These are phyloP conservation scores for Kuraishia floccosa DNA, from an alignment of 805 yeast genomes.

Conservation along the genomic window DNA sequence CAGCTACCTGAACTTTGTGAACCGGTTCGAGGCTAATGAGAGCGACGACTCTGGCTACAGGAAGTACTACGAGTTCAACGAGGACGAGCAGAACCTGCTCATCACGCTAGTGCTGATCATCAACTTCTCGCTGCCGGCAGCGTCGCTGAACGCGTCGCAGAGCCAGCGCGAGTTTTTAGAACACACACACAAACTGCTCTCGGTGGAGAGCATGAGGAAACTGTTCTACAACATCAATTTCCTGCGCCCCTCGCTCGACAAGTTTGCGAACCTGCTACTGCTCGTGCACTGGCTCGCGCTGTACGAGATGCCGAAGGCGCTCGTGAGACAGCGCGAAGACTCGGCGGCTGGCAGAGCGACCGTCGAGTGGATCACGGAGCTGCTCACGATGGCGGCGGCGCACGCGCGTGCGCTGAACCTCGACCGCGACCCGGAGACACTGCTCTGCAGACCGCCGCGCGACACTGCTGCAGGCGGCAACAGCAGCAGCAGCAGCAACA, in stretches of 20 bases:
- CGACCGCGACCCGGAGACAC: conserved; percentile 8
- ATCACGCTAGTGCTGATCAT: conserved; percentile 41
- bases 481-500: conserved; percentile 1
- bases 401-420: conserved; percentile 34
- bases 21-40: conserved; percentile 18
- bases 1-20: conserved; percentile 36
- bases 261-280: conserved; percentile 37
- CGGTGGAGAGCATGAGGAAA: conserved; percentile 27
- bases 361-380: conserved; percentile 35
- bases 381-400: conserved; percentile 22
- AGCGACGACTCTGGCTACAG: conserved; percentile 24
- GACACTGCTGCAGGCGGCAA: background rate
- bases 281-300: conserved; percentile 36
- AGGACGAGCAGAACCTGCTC: conserved; percentile 23
- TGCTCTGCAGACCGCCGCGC: background rate
- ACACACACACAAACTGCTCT: conserved; percentile 19
- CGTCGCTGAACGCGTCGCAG: conserved; percentile 20
- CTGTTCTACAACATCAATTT: conserved; percentile 36
- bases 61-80: conserved; percentile 18
- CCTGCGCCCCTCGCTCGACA: conserved; percentile 31
- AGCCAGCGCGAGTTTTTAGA: conserved; percentile 19
- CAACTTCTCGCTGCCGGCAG: conserved; percentile 34
- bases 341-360: conserved; percentile 12
- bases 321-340: conserved; percentile 5
- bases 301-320: conserved; percentile 17